Evolutionary conservation across 1,284 basidiomycete species (phyloP).

Genomic region (Malassezia psittaci): DNA sequence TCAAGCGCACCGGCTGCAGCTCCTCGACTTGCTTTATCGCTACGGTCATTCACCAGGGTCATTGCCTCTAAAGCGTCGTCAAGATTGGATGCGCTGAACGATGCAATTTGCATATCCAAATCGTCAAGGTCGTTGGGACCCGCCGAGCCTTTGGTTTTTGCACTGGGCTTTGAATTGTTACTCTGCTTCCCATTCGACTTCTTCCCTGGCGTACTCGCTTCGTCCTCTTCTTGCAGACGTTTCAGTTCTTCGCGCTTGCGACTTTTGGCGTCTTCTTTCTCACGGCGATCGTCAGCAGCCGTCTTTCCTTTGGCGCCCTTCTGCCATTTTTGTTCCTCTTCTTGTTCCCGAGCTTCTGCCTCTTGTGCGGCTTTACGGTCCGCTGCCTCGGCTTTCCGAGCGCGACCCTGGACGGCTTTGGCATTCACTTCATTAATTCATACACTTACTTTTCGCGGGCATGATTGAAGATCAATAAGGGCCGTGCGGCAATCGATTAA

Average conservation of each 20-base stretch:
- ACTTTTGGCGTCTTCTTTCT: slow-evolving; percentile 50
- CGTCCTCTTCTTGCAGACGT: slow-evolving; percentile 64
- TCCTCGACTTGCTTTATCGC: slow-evolving; percentile 68
- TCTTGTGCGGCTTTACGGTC: slow-evolving; percentile 59
- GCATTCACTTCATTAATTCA: slow-evolving; percentile 14
- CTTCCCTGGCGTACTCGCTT: slow-evolving; percentile 59
- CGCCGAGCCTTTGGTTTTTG: slow-evolving; percentile 34
- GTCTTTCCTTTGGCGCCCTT: slow-evolving; percentile 58
- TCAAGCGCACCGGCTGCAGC: slow-evolving; percentile 67
- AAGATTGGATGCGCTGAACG: slow-evolving; percentile 71
- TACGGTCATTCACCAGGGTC: slow-evolving; percentile 76
- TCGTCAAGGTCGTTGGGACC: slow-evolving; percentile 24
- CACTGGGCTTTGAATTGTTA: slow-evolving; percentile 50
- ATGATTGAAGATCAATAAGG: slow-evolving; percentile 1
- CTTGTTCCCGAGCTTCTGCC: slow-evolving; percentile 56
- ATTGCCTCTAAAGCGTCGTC: slow-evolving; percentile 86
- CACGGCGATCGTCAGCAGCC: slow-evolving; percentile 66
- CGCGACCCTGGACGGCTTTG: slow-evolving; percentile 46
- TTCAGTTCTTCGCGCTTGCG: slow-evolving; percentile 53
- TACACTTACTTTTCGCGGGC: slow-evolving; percentile 14
- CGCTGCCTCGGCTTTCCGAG: slow-evolving; percentile 89
- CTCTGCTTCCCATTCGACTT: slow-evolving; percentile 52
- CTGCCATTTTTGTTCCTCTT: slow-evolving; percentile 70
- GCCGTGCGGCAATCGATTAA: neutral
- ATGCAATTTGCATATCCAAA: slow-evolving; percentile 25